Base-by-base conservation (phyloP, 2,329 filamentous ascomycete genomes). In the Epichloe aotearoae region DNA sequence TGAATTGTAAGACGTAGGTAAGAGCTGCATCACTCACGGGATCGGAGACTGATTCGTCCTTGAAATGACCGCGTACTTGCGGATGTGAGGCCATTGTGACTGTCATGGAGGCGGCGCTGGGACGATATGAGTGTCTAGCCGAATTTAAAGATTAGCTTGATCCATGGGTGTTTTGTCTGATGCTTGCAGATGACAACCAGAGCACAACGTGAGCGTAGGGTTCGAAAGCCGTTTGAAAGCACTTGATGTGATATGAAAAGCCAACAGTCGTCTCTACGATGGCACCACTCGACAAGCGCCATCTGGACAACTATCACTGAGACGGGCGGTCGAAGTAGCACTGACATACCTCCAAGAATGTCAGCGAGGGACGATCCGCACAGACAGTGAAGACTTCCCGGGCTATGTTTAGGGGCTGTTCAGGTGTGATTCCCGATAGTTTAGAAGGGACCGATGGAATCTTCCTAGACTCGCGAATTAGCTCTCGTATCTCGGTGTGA, bases 51-150 rank as follows among this genome's bases (percentile, higher is more conserved):
- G 50, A 17, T 36, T 57, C 55, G 8, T 56, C 54, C 34, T 57
- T 57, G 50, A 55, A 55, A 15, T 57, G 52, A 14, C 55, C 51
- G 52, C 55, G 55, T 47, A 52, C 52, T 40, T 55, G 55, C 49
- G 54, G 54, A 46, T 57, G 54, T n/a, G 55, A 52, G 36, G 55
- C 39, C 55, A 57, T 57, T 26, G 55, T 36, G 38, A 55, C 55
- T 12, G 54, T 57, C 55, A 54, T 54, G 17, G 49, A 52, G 33
- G 40, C 46, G 49, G 36, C n/a, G 20, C 10, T 15, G 33, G 12
- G 8, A 15, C 39, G 26, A n/a, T 43, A 10, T 23, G 14, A 42
- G 10, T 20, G 17, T 20, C 38, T 48, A 14, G 11, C 14, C 26
- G 26, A 41, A 26, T 15, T 19, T 12, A 10, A 5, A 26, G 12